Evolutionary conservation across 129 eudicot species (phyloP).

Genomic region (Centaurea solstitialis): DNA sequence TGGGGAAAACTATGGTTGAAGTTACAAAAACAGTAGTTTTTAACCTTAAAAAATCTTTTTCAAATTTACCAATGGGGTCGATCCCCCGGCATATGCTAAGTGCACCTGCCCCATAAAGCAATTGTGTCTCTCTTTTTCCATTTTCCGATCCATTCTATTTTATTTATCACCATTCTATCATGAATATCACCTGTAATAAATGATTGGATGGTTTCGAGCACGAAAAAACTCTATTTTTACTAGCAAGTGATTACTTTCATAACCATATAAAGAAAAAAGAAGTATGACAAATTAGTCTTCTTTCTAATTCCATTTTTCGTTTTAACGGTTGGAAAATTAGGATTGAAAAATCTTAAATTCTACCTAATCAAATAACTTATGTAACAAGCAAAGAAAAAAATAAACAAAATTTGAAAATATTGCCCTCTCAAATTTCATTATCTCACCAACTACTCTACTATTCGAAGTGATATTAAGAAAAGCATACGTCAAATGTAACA

Average conservation of each 20-base stretch:
- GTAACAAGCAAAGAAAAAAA: constrained; percentile 9
- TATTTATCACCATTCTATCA: not conserved
- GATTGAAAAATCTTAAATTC: not conserved
- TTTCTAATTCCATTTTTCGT: not conserved
- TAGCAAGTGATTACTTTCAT: not conserved
- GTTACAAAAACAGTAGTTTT: no score
- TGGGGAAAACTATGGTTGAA: no score
- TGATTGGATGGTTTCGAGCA: not conserved
- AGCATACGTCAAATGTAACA: not conserved
- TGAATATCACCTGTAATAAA: not conserved
- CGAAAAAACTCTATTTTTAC: not conserved
- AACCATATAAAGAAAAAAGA: not conserved
- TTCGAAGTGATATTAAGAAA: not conserved
- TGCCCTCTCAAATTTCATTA: not conserved
- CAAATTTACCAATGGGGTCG: no score
- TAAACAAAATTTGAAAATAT: not conserved
- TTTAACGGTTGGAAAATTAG: not conserved
- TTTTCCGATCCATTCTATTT: not conserved
- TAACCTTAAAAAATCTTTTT: no score
- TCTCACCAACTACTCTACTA: not conserved
- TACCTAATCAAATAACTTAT: not conserved
- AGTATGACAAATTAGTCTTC: not conserved
- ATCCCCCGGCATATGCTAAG: no score
- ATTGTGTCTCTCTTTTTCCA: not conserved
- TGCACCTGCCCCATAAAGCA: no score